Conservation (phyloP, 2,329 filamentous ascomycete genomes). For the Biscogniauxia marginata region DNA sequence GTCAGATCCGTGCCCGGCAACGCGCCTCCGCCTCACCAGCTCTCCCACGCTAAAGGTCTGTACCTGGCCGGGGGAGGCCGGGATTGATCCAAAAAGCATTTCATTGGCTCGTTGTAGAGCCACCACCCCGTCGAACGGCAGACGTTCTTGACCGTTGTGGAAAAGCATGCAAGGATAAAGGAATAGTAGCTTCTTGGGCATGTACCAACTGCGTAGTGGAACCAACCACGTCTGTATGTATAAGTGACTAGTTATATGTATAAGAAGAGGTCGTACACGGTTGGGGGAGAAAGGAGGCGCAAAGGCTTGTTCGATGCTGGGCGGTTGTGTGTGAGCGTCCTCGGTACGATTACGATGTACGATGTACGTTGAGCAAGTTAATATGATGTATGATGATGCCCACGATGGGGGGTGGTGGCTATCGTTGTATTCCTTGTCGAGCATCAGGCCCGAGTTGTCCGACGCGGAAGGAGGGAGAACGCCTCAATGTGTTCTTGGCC, state of each 20-base stretch:
- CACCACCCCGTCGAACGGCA: constrained; percentile 18
- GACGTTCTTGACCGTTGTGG: constrained; percentile 17
- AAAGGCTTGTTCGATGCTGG: too few species aligned
- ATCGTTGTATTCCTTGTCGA: not conserved
- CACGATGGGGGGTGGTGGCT: not conserved
- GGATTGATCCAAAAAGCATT: constrained; percentile 4
- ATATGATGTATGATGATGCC: not conserved
- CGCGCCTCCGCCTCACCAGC: not conserved
- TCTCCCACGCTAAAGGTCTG: not conserved
- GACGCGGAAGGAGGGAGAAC: constrained; percentile 2
- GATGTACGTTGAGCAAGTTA: not conserved
- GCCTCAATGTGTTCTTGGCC: constrained; percentile 13
- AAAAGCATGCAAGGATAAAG: constrained; percentile 20
- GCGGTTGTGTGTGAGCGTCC: too few species aligned
- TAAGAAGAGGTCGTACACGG: too few species aligned
- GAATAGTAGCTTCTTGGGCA: not conserved
- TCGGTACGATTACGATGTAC: too few species aligned
- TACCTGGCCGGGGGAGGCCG: not conserved
- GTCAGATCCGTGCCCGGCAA: not conserved
- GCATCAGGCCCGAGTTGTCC: not conserved
- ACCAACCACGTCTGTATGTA: too few species aligned
- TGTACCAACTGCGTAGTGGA: too few species aligned
- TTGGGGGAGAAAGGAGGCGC: too few species aligned
- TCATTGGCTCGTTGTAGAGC: constrained; percentile 9
- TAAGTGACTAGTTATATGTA: too few species aligned